Base-by-base conservation (phyloP, 306 rosid genomes). In the Cucumis melo region DNA sequence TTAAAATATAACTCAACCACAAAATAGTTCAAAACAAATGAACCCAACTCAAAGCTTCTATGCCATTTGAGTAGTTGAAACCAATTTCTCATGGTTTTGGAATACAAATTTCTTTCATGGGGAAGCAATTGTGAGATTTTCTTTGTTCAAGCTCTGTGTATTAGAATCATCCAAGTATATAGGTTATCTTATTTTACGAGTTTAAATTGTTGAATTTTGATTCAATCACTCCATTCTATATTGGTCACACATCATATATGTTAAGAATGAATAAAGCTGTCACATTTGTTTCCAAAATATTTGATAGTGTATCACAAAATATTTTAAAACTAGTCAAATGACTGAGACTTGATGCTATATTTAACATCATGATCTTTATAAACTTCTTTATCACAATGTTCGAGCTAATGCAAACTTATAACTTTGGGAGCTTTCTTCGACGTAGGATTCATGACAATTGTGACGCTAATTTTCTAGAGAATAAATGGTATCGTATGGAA, bases 311-410 rank as follows among this genome's bases (percentile, higher is more conserved):
- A 27, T 94, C 96, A 3, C 89, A 84, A 81, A 92, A 92, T 77
- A 92, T 97, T 48, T 63, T 90, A 84, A 90, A 80, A 82, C 89
- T 90, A 78, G 92, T 97, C n/a, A n/a, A n/a, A n/a, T n/a, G n/a
- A n/a, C n/a, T n/a, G 14, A 89, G 85, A 78, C 93, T 96, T 11
- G 99, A 94, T 75, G 91, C 97, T 13, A 96, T 94, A 54, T 88
- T 92, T 80, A 94, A 90, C 88, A 94, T 78, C 95, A 87, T 39
- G 99, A 94, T 86, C 92, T 94, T 77, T 91, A 94, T 74, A 96
- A 92, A 83, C 96, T 92, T 67, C 71, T 51, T 80, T 83, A 72
- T 80, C 84, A 11, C 91, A 92, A 74, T 89, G 57, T 80, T 88
- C 93, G 50, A 88, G 92, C 86, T 83, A 34, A n/a, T 27, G 17